phyloP scores from a whole-genome alignment of 2,329 filamentous ascomycete genomes.

The Monosporascus sp. region DNA sequence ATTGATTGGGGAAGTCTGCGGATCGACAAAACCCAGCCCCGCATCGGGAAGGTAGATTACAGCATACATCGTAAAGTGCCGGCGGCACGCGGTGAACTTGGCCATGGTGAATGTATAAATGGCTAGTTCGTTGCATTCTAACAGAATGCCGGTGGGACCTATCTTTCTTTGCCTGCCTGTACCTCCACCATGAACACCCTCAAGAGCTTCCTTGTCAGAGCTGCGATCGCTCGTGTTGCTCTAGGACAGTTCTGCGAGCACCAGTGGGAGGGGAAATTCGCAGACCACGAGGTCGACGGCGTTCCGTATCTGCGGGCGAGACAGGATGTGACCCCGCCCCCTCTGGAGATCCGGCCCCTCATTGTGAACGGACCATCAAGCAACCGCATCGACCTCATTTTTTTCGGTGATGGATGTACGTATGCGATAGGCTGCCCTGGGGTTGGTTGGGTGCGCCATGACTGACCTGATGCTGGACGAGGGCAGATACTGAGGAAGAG shows the following conservation, averaged over 20 bases:
- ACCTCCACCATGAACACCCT: constrained; percentile 7
- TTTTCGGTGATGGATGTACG: constrained; percentile 27
- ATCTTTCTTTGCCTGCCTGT: background rate
- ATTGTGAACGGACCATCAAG: constrained; percentile 25
- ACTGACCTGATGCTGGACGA: constrained; percentile 2
- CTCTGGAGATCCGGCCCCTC: constrained; percentile 25
- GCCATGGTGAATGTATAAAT: constrained; percentile 2
- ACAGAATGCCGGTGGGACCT: background rate
- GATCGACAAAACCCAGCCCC: constrained; percentile 2
- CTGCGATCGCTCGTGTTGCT: constrained; percentile 5
- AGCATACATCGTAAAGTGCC: background rate
- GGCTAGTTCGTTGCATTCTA: background rate
- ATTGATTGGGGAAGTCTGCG: constrained; percentile 4
- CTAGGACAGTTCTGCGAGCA: constrained; percentile 23
- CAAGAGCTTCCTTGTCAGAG: constrained; percentile 11
- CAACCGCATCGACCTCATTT: constrained; percentile 26
- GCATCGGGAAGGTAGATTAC: constrained; percentile 10
- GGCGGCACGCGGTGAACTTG: background rate
- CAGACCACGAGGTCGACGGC: constrained; percentile 15
- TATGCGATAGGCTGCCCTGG: background rate
- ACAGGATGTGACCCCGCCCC: constrained; percentile 17
- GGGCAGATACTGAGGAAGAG: constrained; percentile 22
- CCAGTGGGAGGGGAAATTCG: constrained; percentile 25
- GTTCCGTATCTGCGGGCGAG: constrained; percentile 14
- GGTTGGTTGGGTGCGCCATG: background rate